These are phyloP conservation scores for Opeltia flavorubescens DNA, from an alignment of 495 filamentous ascomycete genomes.

Conservation along the genomic window DNA sequence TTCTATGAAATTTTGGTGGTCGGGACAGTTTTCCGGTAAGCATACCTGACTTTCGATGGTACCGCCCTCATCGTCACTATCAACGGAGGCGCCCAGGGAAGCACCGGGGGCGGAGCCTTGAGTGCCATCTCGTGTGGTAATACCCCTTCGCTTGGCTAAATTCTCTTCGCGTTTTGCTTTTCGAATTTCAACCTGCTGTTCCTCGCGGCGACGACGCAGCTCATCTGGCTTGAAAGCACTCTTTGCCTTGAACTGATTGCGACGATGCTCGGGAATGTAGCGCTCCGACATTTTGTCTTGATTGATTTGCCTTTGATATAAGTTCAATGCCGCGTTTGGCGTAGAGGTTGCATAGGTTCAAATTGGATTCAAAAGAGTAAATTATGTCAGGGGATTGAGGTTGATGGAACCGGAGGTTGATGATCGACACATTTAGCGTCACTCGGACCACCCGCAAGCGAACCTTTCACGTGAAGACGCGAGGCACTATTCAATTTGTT, in stretches of 20 bases:
- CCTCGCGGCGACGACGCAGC: constrained; percentile 93
- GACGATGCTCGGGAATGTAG: constrained; percentile 98
- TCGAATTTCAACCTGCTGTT: constrained; percentile 96
- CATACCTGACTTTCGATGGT: constrained; percentile 94
- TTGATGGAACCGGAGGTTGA: neutral
- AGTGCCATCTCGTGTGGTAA: constrained; percentile 54
- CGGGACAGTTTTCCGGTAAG: constrained; percentile 12
- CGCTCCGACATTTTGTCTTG: constrained; percentile 67
- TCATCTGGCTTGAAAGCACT: constrained; percentile 97
- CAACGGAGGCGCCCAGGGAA: constrained; percentile 70
- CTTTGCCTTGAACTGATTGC: constrained; percentile 98
- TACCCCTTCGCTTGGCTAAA: constrained; percentile 92
- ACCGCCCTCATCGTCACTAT: constrained; percentile 92
- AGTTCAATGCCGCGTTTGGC: too few species aligned
- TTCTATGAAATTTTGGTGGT: too few species aligned
- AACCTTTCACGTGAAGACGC: neutral
- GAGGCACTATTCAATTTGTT: too few species aligned
- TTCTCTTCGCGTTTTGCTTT: constrained; percentile 98
- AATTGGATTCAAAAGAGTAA: too few species aligned
- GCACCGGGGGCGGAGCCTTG: constrained; percentile 60
- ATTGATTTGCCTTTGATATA: neutral
- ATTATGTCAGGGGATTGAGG: too few species aligned
- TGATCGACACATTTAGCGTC: too few species aligned
- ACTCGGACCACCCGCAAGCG: neutral
- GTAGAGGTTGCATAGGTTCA: too few species aligned